Evolutionary conservation across 2,329 filamentous ascomycete species (phyloP), one percentile per base, ranked within the genome.

Genomic region (Venturia pyrina): DNA sequence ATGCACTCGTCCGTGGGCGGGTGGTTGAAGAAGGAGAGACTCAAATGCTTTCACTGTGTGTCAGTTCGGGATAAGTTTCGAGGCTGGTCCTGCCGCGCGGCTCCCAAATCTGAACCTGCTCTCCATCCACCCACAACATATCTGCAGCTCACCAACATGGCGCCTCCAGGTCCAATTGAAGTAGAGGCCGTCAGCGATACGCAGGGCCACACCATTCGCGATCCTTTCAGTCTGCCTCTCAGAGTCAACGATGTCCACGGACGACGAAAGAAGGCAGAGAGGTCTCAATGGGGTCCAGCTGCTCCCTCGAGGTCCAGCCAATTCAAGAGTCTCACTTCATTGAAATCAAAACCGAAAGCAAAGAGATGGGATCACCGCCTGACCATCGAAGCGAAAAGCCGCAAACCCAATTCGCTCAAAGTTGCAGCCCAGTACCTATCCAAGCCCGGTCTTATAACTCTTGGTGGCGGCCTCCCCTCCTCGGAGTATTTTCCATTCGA

Each of bases 401-500:
- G 80, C 21, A 76, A 77, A 65, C 78, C 78, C 46, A 80, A 77
- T 69, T 88, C 87, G n/a, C 80, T 98, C 68, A 98, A 98, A 77
- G 82, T 84, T 68, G 92, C 93, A 5, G 93, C 93, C 57, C 85
- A 84, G 66, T 89, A 87, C 74, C 84, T 98, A 64, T 89, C 89
- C 73, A 90, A 83, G 48, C 91, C 92, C 0, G 92, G 89, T 19
- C 78, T 97, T 67, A 95, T 99, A 73, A 96, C 92, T 1, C 87
- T 99, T 1, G 95, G 95, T 65, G 95, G 95, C 63, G 95, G 95
- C 3, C 80, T 99, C 24, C 95, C 95, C 4, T 93, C 91, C 17
- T 85, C 90, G 67, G 88, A 93, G 75, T 91, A 96, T 77, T 99
- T 99, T 73, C 95, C 95, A n/a, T 87, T 98, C 72, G 87, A 93